A percentile compares a stretch with the other conserved stretches of the same genome.
Conservation (phyloP, 257 asterid species). For the Solanum medicagineum region DNA sequence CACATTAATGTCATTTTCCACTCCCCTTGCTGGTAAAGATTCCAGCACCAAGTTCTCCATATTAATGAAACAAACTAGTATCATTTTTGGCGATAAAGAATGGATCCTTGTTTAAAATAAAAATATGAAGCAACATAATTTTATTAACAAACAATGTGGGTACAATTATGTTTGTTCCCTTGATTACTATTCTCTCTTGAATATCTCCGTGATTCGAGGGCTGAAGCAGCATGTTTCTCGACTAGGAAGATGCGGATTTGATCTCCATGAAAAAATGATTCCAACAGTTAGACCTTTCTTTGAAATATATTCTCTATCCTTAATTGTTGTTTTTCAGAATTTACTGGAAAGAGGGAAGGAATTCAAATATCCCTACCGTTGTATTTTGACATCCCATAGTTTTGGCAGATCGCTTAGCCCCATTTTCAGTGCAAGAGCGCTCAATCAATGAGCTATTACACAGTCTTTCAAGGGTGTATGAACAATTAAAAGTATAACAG, state of each 20-base stretch:
- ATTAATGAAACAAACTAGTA: background rate
- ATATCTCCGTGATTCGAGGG: background rate
- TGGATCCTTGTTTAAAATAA: background rate
- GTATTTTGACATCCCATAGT: background rate
- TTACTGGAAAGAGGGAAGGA: background rate
- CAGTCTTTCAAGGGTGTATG: background rate
- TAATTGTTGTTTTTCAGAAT: background rate
- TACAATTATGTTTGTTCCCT: background rate
- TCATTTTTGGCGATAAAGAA: background rate
- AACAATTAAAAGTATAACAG: background rate
- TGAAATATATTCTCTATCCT: background rate
- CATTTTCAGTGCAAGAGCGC: background rate
- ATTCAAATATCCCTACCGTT: background rate
- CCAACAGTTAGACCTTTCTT: background rate
- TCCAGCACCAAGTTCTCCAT: background rate
- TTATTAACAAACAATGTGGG: background rate
- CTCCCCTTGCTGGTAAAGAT: background rate
- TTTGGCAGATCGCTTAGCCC: background rate
- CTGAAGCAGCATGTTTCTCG: background rate
- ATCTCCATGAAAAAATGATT: background rate
- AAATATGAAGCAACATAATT: background rate
- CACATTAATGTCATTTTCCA: background rate
- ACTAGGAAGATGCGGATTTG: background rate
- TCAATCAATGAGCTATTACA: background rate
- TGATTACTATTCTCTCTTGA: background rate